Evolutionary conservation across 257 asterid genomes (phyloP).

Genomic region (Solanum commersonii): DNA sequence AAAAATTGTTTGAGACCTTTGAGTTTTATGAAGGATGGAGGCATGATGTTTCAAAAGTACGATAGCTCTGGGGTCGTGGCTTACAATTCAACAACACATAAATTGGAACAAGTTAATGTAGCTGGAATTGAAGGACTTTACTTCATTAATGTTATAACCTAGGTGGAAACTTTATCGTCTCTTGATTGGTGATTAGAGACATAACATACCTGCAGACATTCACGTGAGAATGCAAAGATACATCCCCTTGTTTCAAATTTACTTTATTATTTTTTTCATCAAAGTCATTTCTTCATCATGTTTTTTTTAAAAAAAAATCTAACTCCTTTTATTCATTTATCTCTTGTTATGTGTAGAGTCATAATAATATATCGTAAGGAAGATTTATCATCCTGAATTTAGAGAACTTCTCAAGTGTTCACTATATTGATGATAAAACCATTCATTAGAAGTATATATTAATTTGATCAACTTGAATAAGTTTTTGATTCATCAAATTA

Average conservation of each 20-base stretch:
- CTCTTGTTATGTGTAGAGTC: not conserved
- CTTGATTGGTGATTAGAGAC: not conserved
- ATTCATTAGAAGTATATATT: not conserved
- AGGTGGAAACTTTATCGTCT: not conserved
- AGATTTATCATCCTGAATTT: too few relatives aligned
- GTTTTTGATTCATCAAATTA: not conserved
- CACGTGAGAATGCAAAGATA: not conserved
- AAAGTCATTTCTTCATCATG: too few relatives aligned
- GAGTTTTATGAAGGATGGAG: not conserved
- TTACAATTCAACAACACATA: not conserved
- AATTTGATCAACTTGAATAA: not conserved
- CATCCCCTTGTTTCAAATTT: not conserved
- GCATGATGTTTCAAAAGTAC: not conserved
- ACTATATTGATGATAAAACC: not conserved
- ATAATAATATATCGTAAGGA: not conserved
- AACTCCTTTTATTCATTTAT: too few relatives aligned
- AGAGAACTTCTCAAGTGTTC: not conserved
- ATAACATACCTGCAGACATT: too few relatives aligned
- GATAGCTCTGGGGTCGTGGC: not conserved
- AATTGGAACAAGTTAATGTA: not conserved
- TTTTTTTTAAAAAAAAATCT: too few relatives aligned
- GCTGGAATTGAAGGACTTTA: not conserved
- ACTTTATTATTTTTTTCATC: too few relatives aligned
- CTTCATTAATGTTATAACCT: not conserved
- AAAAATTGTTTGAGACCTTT: not conserved